phyloP scores from a whole-genome alignment of 192 early-diverging fungal species.

The Physocladia obscura region DNA sequence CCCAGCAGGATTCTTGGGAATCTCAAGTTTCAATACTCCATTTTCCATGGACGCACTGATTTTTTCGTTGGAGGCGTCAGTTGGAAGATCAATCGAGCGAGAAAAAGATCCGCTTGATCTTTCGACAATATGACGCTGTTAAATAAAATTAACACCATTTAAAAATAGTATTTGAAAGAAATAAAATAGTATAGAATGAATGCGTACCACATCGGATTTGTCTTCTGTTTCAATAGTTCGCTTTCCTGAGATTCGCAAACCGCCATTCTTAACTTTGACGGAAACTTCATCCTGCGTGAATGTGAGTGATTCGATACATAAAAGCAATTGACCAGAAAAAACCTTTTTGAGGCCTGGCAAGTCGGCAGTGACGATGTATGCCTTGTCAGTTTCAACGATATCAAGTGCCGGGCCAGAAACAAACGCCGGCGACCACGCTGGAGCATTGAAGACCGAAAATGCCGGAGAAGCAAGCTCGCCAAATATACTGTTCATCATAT shows the following conservation, averaged over 20 bases:
- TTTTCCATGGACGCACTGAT: conserved; percentile 20
- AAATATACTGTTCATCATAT: conserved; percentile 1
- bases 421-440: not conserved
- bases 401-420: conserved; percentile 31
- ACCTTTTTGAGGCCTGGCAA: conserved; percentile 24
- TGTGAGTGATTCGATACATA: not conserved
- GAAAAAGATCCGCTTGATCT: conserved; percentile 45
- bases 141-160: too few species aligned
- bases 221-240: conserved; percentile 31
- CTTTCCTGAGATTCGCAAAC: conserved; percentile 48
- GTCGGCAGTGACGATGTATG: conserved; percentile 38
- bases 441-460: not conserved
- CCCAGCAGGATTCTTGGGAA: conserved; percentile 5
- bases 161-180: not conserved
- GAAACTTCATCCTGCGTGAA: conserved; percentile 43
- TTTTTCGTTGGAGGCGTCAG: not conserved
- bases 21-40: conserved; percentile 26
- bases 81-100: conserved; percentile 53
- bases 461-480: not conserved
- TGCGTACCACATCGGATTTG: conserved; percentile 30
- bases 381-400: conserved; percentile 49
- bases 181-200: not conserved
- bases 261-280: conserved; percentile 45
- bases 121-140: conserved; percentile 46
- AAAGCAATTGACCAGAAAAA: not conserved